phyloP scores from a whole-genome alignment of 106 monocot genomes.

The Dioscorea zingiberensis region DNA sequence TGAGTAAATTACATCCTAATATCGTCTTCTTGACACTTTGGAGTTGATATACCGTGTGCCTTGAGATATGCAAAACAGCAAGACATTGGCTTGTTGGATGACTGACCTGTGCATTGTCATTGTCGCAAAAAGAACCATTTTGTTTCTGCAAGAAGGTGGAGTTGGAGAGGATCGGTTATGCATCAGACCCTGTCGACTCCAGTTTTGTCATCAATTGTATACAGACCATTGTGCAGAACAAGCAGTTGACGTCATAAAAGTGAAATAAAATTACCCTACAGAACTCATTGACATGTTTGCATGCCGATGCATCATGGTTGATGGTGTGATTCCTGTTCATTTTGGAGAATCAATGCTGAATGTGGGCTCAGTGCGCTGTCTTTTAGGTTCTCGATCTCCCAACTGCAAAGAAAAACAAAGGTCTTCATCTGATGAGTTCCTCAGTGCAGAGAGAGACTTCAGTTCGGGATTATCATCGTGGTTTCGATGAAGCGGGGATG shows the following conservation, averaged over 20 bases:
- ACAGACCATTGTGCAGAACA: no score
- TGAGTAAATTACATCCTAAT: background rate
- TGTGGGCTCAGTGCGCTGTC: conserved; percentile 36
- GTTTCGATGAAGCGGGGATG: conserved; percentile 35
- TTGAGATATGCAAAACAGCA: background rate
- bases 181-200: background rate
- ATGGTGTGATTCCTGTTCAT: conserved; percentile 1
- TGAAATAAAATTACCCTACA: background rate
- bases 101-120: background rate
- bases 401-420: conserved; percentile 57
- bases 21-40: background rate
- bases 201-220: background rate
- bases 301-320: background rate
- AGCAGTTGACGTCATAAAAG: no score
- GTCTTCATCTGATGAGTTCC: conserved; percentile 62
- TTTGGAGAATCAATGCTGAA: conserved; percentile 7
- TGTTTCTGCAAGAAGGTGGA: background rate
- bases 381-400: conserved; percentile 64
- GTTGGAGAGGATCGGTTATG: background rate
- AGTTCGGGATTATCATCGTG: conserved; percentile 26
- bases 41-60: background rate
- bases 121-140: background rate
- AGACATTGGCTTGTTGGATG: background rate
- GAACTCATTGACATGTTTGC: background rate
- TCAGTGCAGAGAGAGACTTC: conserved; percentile 41